These are phyloP conservation scores for Globisporangium barbulae DNA, from an alignment of 352 stramenopile genomes.

Conservation along the genomic window DNA sequence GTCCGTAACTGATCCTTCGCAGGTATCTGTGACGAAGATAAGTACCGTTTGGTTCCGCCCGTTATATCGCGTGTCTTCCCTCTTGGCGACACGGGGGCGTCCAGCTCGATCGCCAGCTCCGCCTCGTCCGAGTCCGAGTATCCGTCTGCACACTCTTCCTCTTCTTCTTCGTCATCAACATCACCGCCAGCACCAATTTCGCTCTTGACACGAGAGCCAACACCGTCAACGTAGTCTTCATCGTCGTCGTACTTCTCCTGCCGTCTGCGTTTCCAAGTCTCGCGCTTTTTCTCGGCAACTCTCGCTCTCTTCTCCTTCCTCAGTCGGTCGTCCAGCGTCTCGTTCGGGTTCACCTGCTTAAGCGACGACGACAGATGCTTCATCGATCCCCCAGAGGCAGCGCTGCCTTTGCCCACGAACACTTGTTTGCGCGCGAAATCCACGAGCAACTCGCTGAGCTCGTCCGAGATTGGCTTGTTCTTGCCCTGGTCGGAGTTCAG, in stretches of 20 bases:
- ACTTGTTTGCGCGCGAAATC: constrained; percentile 1
- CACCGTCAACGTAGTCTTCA: constrained; percentile 20
- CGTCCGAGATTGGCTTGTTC: constrained; percentile 29
- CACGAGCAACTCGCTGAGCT: constrained; percentile 32
- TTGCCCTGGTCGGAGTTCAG: constrained; percentile 46
- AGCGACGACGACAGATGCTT: neutral
- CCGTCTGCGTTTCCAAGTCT: constrained; percentile 21
- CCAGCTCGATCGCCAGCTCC: constrained; percentile 29
- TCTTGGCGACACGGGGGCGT: constrained; percentile 3
- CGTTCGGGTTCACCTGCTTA: constrained; percentile 18
- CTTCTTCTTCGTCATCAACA: constrained; percentile 18
- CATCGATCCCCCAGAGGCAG: neutral
- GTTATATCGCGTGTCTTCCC: constrained; percentile 21
- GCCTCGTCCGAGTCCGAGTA: constrained; percentile 39
- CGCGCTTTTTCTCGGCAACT: neutral
- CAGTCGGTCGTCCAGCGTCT: constrained; percentile 50
- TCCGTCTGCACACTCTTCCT: constrained; percentile 27
- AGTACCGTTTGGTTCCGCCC: constrained; percentile 17
- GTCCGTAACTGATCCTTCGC: constrained; percentile 26
- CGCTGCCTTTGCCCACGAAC: neutral
- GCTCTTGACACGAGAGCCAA: neutral
- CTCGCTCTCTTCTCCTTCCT: constrained; percentile 22
- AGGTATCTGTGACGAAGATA: neutral
- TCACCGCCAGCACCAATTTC: constrained; percentile 21
- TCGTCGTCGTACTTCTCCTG: constrained; percentile 17